Percentiles rank a stretch among this genome's conserved stretches.
These are phyloP conservation scores for Choricystis sp. DNA, from an alignment of 139 green algal genomes.

Conservation along the genomic window DNA sequence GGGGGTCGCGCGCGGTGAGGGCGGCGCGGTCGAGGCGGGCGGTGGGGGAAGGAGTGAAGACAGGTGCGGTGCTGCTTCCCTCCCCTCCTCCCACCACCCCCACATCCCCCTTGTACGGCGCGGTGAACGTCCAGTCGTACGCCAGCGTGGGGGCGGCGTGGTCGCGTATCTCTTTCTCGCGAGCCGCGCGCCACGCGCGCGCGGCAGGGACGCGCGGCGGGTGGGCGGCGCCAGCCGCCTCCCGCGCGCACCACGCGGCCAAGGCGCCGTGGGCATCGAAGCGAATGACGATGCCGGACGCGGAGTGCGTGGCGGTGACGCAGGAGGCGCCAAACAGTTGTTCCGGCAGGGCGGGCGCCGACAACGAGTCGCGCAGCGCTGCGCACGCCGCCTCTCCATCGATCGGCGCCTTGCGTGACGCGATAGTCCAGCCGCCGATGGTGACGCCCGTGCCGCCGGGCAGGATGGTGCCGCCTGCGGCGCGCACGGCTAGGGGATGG, in stretches of 20 bases:
- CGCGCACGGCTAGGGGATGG: background rate
- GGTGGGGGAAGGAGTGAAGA: background rate
- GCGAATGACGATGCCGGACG: background rate
- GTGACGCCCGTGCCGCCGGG: background rate
- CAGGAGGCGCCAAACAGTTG: background rate
- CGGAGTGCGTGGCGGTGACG: background rate
- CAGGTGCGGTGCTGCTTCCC: background rate
- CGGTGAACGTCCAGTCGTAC: background rate
- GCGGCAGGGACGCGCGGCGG: background rate
- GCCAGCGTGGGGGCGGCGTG: background rate
- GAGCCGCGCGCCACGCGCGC: background rate
- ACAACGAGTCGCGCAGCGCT: background rate
- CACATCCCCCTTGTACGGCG: background rate
- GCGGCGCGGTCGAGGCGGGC: background rate
- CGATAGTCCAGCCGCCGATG: background rate
- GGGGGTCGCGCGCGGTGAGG: background rate
- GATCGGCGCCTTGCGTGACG: background rate
- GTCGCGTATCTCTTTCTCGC: background rate
- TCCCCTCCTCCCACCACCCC: background rate
- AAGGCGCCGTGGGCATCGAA: background rate
- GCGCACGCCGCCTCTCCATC: background rate
- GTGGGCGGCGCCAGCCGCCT: no score
- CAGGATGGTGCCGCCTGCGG: background rate
- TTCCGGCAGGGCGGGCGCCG: background rate
- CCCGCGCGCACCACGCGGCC: background rate